Evolutionary conservation across 2,329 filamentous ascomycete species (phyloP).

Genomic region (Stagonosporopsis cucurbitacearum): DNA sequence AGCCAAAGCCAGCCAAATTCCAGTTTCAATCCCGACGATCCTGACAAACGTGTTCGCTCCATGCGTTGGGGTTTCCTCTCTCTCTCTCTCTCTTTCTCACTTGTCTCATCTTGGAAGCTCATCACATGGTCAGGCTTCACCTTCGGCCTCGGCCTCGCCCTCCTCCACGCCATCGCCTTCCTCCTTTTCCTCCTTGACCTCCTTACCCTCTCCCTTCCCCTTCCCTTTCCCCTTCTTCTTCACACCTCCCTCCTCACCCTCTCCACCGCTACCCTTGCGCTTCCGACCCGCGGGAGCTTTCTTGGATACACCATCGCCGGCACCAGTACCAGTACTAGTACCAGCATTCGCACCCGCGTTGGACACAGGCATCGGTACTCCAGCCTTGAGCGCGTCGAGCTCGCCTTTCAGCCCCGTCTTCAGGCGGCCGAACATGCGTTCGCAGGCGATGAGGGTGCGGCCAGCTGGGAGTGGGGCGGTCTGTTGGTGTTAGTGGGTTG

Average conservation of each 20-base stretch:
- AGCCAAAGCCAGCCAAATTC: no score
- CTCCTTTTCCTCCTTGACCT: neutral
- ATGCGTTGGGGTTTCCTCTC: no score
- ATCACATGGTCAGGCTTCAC: neutral
- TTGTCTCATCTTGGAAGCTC: neutral
- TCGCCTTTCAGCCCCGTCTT: constrained; percentile 25
- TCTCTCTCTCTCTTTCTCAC: no score
- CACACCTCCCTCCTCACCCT: constrained; percentile 8
- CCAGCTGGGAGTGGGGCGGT: constrained; percentile 24
- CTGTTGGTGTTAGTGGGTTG: constrained; percentile 6
- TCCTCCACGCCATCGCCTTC: neutral
- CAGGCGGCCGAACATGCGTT: constrained; percentile 32
- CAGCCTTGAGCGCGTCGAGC: constrained; percentile 23
- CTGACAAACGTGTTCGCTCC: no score
- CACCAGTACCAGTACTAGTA: no score
- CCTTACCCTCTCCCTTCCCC: constrained; percentile 2
- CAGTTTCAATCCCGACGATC: no score
- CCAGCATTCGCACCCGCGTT: no score
- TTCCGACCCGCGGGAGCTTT: no score
- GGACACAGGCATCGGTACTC: constrained; percentile 5
- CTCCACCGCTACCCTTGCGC: constrained; percentile 17
- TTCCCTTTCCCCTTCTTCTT: constrained; percentile 18
- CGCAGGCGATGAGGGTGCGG: constrained; percentile 28
- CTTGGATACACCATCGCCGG: constrained; percentile 4
- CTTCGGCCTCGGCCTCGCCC: neutral